Percentiles rank a stretch among this genome's conserved stretches.
phyloP scores from a whole-genome alignment of 2,329 filamentous ascomycete species.

The Ceratocystiopsis sp. region DNA sequence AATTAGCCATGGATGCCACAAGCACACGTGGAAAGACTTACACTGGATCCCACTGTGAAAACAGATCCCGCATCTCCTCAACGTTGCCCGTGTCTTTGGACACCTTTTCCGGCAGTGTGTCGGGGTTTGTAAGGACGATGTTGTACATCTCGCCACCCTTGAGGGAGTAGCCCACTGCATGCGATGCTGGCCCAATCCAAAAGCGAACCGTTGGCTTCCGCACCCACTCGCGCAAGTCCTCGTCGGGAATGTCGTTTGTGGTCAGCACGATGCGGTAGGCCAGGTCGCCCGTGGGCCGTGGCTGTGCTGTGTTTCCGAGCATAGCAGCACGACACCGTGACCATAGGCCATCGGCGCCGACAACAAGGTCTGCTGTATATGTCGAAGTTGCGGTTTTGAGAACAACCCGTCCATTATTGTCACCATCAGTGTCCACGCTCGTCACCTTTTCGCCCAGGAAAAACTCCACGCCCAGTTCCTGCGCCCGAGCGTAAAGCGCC shows the following conservation, averaged over 20 bases:
- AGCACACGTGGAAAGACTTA: not conserved
- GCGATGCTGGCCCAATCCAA: conserved; percentile 17
- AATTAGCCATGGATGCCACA: not conserved
- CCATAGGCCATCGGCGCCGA: conserved; percentile 13
- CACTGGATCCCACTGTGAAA: conserved; percentile 18
- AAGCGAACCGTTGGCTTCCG: conserved; percentile 13
- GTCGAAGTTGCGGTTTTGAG: conserved; percentile 9
- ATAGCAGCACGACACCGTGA: conserved; percentile 12
- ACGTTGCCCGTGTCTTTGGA: conserved; percentile 12
- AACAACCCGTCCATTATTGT: conserved; percentile 1
- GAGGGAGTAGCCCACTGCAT: conserved; percentile 16
- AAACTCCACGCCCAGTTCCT: conserved; percentile 10
- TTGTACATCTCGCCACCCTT: conserved; percentile 16
- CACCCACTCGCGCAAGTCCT: conserved; percentile 13
- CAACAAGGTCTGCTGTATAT: conserved; percentile 8
- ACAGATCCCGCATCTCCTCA: conserved; percentile 18
- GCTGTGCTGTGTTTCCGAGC: conserved; percentile 7
- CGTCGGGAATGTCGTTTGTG: conserved; percentile 9
- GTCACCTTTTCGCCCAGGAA: not conserved
- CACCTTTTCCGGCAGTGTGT: conserved; percentile 1
- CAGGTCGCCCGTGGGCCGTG: conserved; percentile 15
- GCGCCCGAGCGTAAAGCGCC: conserved; percentile 12
- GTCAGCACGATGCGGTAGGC: conserved; percentile 17
- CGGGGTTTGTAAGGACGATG: conserved; percentile 12
- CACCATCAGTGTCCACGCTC: not conserved